Conservation (phyloP, 1,284 basidiomycete species). For the Rhodotorula sp. region DNA sequence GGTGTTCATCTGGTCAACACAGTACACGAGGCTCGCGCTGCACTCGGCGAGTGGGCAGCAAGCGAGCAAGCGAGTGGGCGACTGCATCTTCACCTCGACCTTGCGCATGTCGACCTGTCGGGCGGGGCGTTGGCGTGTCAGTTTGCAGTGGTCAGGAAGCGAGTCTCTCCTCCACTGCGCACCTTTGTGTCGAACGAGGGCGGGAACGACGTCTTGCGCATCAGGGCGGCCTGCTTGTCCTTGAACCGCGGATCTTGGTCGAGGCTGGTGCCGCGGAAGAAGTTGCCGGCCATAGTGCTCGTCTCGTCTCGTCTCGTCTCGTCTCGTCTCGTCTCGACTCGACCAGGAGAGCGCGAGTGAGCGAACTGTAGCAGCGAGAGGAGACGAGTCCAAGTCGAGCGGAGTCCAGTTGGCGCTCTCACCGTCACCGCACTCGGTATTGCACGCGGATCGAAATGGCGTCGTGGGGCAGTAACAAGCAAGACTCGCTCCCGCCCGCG, state of each 20-base stretch:
- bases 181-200: conserved; percentile 82
- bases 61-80: not conserved
- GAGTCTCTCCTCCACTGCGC: conserved; percentile 4
- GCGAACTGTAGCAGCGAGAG: not conserved
- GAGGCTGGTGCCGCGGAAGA: conserved; percentile 12
- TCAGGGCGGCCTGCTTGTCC: conserved; percentile 87
- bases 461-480: not conserved
- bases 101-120: conserved; percentile 20
- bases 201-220: conserved; percentile 87
- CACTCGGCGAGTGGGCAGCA: conserved; percentile 12
- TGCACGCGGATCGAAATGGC: not conserved
- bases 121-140: not conserved
- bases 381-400: not conserved
- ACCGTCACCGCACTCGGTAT: not conserved
- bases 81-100: conserved; percentile 4
- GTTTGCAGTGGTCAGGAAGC: not conserved
- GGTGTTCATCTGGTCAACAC: conserved; percentile 52
- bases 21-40: conserved; percentile 87
- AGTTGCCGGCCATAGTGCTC: not conserved
- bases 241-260: conserved; percentile 67
- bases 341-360: not conserved
- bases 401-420: too few species aligned
- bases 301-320: not conserved
- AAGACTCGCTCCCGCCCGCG: not conserved
- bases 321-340: not conserved